Conservation (phyloP, 176 grass and related monocot species). For the Lolium perenne region DNA sequence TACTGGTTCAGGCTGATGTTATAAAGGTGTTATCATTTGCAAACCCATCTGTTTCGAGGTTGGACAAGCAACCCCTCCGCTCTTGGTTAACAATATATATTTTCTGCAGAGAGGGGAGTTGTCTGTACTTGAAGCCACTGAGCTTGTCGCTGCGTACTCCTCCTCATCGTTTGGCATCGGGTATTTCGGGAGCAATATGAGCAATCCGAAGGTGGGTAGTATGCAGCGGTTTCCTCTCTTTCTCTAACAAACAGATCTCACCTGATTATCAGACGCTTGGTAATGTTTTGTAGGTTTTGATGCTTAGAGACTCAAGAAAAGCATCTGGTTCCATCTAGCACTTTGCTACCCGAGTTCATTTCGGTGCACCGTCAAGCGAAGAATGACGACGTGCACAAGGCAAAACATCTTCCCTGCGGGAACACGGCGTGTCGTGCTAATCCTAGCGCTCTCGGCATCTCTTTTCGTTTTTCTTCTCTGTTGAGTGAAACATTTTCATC, state of each 20-base stretch:
- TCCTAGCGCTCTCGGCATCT: not conserved
- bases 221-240: not conserved
- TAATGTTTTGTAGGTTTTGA: constrained; percentile 43
- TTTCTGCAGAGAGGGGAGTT: constrained; percentile 48
- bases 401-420: not conserved
- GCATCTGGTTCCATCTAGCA: constrained; percentile 48
- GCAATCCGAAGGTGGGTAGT: constrained; percentile 59
- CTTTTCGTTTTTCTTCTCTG: too few species aligned
- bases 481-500: not conserved
- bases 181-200: constrained; percentile 85
- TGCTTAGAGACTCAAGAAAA: constrained; percentile 58
- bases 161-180: constrained; percentile 85
- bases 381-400: not conserved
- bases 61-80: not conserved
- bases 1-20: constrained; percentile 84
- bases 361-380: constrained; percentile 38
- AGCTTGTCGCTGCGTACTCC: constrained; percentile 84
- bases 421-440: not conserved
- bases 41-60: constrained; percentile 15
- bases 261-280: not conserved
- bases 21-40: constrained; percentile 55
- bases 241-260: not conserved
- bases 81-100: not conserved
- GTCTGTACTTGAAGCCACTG: constrained; percentile 52
- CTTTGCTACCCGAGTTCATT: constrained; percentile 59